A percentile compares a stretch with the other conserved stretches of the same genome.
Conservation (phyloP, 352 stramenopile species). For the Pythium apleroticum region DNA sequence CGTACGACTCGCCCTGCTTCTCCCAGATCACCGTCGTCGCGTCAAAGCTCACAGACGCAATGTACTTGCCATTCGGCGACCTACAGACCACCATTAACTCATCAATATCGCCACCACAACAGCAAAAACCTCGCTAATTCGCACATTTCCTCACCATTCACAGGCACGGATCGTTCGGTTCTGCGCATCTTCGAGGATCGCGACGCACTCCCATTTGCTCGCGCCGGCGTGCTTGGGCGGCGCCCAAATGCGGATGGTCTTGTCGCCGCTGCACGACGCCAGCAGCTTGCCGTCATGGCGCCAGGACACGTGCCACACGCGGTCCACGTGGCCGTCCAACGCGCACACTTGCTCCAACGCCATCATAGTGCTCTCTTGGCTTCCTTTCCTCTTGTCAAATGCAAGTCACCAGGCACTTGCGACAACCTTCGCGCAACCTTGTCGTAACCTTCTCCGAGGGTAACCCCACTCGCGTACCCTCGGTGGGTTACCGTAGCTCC, state of each 20-base stretch:
- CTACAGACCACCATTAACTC: too few relatives aligned
- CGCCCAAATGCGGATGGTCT: slow-evolving; percentile 86
- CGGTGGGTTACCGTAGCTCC: neutral
- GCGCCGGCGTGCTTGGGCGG: slow-evolving; percentile 19
- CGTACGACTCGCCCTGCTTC: slow-evolving; percentile 84
- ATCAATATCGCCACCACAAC: slow-evolving; percentile 7
- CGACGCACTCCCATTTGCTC: slow-evolving; percentile 86
- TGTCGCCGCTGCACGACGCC: slow-evolving; percentile 90
- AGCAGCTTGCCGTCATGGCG: slow-evolving; percentile 80
- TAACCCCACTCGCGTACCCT: neutral
- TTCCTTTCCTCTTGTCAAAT: neutral
- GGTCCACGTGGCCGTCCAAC: slow-evolving; percentile 86
- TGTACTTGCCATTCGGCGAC: slow-evolving; percentile 72
- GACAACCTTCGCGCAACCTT: slow-evolving; percentile 25
- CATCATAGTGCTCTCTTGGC: slow-evolving; percentile 3
- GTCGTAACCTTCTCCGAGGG: neutral
- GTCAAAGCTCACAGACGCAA: slow-evolving; percentile 97
- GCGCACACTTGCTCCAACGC: slow-evolving; percentile 48
- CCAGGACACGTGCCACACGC: slow-evolving; percentile 93
- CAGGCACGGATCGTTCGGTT: slow-evolving; percentile 93
- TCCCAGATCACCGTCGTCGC: slow-evolving; percentile 95
- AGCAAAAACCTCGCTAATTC: slow-evolving; percentile 10
- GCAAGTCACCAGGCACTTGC: neutral
- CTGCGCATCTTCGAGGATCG: slow-evolving; percentile 94
- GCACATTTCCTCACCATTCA: slow-evolving; percentile 79